Evolutionary conservation across 768 basidiomycete species (phyloP), one percentile per base, ranked within the genome.

Genomic region (Lentinula guzmanii): DNA sequence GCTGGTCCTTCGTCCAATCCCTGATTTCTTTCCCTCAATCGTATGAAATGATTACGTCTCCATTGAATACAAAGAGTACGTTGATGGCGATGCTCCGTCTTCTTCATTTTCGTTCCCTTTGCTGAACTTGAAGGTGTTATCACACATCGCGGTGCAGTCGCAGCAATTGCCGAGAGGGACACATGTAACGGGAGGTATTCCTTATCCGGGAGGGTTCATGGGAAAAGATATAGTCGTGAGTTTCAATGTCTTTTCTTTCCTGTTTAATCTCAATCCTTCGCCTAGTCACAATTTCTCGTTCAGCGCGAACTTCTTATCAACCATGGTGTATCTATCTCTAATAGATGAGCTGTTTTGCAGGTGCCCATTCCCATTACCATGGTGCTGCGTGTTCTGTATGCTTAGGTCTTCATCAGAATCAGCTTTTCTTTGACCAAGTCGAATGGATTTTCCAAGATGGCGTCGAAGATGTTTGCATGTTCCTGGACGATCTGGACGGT

Each of bases 401-500:
- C 28, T 28, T 28, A 28, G 3, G 3, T 39, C 37, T 39, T 13
- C 83, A 90, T 96, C 95, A 98, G 69, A 88, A 84, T 62, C 93
- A 96, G 70, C 81, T 98, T 4, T 98, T 94, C 79, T 95, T 97
- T 73, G 92, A 93, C 69, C 96, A 98, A 71, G 95, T 98, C 6
- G 95, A 98, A 70, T 96, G 95, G 92, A 79, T 87, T 1, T 74
- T 97, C 58, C 85, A 90, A 60, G 94, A 95, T 68, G 87, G 90
- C 3, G 90, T 95, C 4, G 94, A 95, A 68, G 93, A 95, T 64
- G 94, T 97, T 5, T 97, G 91, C 75, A 91, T 90, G 80, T 96
- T 97, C 72, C 77, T 92, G 68, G 93, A 93, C 61, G 94, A 95
- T 64, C 79, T 82, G 43, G 86, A 87, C 59, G 87, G 86, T 28